Evolutionary conservation across 75 land plant genomes (phyloP).

Genomic region (Sequoia sempervirens): DNA sequence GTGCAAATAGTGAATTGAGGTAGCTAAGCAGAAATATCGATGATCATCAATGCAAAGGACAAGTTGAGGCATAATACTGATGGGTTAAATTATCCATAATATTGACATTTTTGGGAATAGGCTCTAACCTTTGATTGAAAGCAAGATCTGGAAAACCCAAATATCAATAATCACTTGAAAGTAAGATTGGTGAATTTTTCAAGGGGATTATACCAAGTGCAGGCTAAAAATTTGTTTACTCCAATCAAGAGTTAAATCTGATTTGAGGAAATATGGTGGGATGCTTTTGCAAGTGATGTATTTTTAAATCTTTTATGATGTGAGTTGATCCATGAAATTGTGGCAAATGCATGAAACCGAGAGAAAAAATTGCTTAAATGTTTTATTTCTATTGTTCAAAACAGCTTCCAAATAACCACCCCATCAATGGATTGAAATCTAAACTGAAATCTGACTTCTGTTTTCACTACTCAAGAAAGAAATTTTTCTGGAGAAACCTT

Average conservation of each 20-base stretch:
- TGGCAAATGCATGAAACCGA: background rate
- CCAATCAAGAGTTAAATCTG: background rate
- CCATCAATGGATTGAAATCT: background rate
- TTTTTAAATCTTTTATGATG: background rate
- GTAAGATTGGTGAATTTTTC: background rate
- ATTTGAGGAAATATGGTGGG: background rate
- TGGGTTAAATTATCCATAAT: background rate
- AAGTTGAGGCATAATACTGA: background rate
- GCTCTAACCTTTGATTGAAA: background rate
- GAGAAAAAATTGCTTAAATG: background rate
- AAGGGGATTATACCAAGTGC: background rate
- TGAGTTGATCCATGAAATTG: background rate
- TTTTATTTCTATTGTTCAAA: background rate
- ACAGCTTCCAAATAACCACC: background rate
- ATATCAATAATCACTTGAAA: background rate
- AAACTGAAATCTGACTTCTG: background rate
- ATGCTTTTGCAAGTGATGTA: background rate
- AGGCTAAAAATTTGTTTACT: background rate
- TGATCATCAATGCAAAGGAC: background rate
- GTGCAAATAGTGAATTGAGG: background rate
- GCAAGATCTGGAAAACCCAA: background rate
- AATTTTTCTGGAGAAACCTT: background rate
- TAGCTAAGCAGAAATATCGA: background rate
- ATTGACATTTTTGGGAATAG: background rate
- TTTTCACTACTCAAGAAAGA: background rate